Conservation (phyloP, 306 rosid species). For the Spatholobus suberectus region DNA sequence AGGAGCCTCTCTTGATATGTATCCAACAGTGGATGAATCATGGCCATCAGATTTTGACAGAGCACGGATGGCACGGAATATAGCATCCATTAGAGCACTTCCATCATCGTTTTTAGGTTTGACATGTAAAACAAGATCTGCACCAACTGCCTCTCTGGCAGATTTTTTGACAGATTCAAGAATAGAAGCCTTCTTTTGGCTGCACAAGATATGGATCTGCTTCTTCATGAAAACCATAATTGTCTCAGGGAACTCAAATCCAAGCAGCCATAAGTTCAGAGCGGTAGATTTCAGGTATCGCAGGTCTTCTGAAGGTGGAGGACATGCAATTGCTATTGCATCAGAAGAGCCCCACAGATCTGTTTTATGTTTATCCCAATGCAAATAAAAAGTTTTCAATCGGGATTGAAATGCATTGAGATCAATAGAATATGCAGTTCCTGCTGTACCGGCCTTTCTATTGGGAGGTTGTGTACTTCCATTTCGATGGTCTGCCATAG, state of each 20-base stretch:
- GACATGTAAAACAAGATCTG: conserved; percentile 79
- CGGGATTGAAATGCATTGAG: conserved; percentile 64
- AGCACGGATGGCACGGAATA: conserved; percentile 65
- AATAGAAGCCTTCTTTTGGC: conserved; percentile 87
- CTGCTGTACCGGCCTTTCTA: conserved; percentile 66
- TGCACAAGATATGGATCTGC: conserved; percentile 84
- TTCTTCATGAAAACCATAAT: conserved; percentile 84
- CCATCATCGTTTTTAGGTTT: conserved; percentile 88
- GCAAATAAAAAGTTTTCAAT: conserved; percentile 64
- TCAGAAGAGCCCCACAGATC: conserved; percentile 83
- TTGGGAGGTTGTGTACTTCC: conserved; percentile 68
- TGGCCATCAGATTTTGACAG: conserved; percentile 66
- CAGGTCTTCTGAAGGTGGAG: conserved; percentile 89
- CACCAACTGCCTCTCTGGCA: conserved; percentile 76
- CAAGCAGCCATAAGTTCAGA: conserved; percentile 80
- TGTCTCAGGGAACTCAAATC: conserved; percentile 94
- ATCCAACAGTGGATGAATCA: conserved; percentile 68
- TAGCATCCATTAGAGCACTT: conserved; percentile 67
- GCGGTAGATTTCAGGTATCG: conserved; percentile 93
- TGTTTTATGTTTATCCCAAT: conserved; percentile 70
- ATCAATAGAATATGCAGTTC: conserved; percentile 68
- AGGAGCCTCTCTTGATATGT: conserved; percentile 82
- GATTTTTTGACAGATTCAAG: conserved; percentile 71
- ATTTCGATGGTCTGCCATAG: conserved; percentile 84
- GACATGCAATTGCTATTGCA: conserved; percentile 71